Evolutionary conservation across 441 rosid genomes (phyloP).

Genomic region (Gossypium aridum): DNA sequence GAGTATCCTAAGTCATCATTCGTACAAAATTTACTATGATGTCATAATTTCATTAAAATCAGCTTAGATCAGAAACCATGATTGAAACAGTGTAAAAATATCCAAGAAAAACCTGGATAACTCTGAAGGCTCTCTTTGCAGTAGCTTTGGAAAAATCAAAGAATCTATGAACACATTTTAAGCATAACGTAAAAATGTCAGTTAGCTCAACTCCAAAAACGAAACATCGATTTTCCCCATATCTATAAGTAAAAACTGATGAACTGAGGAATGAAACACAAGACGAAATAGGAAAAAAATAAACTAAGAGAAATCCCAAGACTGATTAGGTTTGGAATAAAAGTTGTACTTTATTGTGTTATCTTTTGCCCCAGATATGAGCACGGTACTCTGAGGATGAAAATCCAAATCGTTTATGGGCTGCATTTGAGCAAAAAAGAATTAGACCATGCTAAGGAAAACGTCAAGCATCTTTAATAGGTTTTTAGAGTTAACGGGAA

Average conservation of each 20-base stretch:
- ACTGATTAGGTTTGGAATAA: background rate
- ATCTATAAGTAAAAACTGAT: background rate
- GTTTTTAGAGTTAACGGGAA: background rate
- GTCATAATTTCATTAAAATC: slow-evolving; percentile 7
- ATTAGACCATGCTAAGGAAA: slow-evolving; percentile 13
- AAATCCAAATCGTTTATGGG: slow-evolving; percentile 84
- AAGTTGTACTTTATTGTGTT: slow-evolving; percentile 62
- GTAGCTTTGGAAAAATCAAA: slow-evolving; percentile 80
- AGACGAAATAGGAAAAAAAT: background rate
- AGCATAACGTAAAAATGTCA: background rate
- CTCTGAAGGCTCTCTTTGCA: slow-evolving; percentile 79
- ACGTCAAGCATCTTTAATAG: slow-evolving; percentile 6
- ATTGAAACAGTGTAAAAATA: slow-evolving; percentile 8
- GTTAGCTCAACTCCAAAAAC: background rate
- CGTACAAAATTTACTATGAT: slow-evolving; percentile 13
- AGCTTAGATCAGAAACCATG: slow-evolving; percentile 10
- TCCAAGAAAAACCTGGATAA: slow-evolving; percentile 58
- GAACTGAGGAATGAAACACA: background rate
- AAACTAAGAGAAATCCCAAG: background rate
- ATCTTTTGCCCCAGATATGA: slow-evolving; percentile 75
- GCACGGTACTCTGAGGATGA: slow-evolving; percentile 71
- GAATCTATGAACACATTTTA: slow-evolving; percentile 40
- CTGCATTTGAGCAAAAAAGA: slow-evolving; percentile 32
- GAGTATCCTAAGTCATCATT: slow-evolving; percentile 60
- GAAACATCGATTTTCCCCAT: background rate